These are phyloP conservation scores for Hansenula anomala DNA, from an alignment of 1,139 yeast genomes.

Conservation along the genomic window DNA sequence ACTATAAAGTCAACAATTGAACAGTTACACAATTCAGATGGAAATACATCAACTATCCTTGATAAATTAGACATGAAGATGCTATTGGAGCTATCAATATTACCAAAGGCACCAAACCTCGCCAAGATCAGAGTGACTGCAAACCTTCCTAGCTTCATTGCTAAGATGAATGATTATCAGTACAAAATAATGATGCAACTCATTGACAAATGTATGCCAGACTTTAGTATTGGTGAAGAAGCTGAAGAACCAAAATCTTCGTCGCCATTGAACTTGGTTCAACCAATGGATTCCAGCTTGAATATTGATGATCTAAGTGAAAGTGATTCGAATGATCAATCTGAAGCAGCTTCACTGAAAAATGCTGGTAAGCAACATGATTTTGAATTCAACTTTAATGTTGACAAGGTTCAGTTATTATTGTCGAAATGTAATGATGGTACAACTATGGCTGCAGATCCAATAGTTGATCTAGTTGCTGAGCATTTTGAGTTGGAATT, in stretches of 20 bases:
- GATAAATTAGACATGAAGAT: constrained; percentile 75
- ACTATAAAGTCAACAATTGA: constrained; percentile 72
- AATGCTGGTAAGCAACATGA: constrained; percentile 43
- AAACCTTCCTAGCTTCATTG: constrained; percentile 66
- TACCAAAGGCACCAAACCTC: constrained; percentile 73
- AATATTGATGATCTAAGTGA: constrained; percentile 16
- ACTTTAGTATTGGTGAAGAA: constrained; percentile 32
- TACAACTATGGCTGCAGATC: constrained; percentile 55
- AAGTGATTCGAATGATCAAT: constrained; percentile 12
- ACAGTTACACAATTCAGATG: constrained; percentile 49
- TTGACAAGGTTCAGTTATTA: constrained; percentile 58
- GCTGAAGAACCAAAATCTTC: constrained; percentile 16
- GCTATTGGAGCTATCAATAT: constrained; percentile 72
- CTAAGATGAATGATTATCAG: constrained; percentile 82
- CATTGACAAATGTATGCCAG: constrained; percentile 67
- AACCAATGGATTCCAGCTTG: constrained; percentile 3
- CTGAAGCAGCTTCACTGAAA: constrained; percentile 2
- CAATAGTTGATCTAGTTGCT: constrained; percentile 69
- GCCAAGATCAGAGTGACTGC: constrained; percentile 76
- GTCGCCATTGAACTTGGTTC: constrained; percentile 9
- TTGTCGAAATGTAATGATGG: constrained; percentile 66
- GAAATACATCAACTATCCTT: constrained; percentile 43
- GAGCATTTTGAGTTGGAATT: constrained; percentile 59
- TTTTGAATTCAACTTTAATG: constrained; percentile 67
- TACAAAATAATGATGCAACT: constrained; percentile 83